A percentile compares a stretch with the other conserved stretches of the same genome.
These are phyloP conservation scores for Ophiostoma novo-ulmi DNA, from an alignment of 2,329 filamentous ascomycete species.

Conservation along the genomic window DNA sequence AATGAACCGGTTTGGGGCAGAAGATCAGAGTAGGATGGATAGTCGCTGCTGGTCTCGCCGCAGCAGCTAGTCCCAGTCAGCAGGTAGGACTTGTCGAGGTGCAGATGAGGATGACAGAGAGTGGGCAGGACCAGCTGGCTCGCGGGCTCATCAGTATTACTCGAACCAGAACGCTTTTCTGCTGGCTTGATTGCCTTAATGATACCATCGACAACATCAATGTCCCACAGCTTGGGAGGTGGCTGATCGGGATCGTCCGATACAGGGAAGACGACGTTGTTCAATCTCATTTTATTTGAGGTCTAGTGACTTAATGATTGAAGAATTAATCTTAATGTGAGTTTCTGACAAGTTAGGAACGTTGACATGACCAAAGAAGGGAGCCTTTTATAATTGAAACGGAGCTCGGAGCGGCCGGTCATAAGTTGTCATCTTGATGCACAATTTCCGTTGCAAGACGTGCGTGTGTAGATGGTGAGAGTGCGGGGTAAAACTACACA, in stretches of 20 bases:
- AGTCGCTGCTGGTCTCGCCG: constrained; percentile 24
- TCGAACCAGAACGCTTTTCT: no score
- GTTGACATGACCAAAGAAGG: neutral
- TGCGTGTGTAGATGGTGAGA: neutral
- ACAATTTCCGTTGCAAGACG: neutral
- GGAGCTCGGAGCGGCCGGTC: neutral
- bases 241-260: neutral
- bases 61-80: constrained; percentile 41
- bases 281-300: constrained; percentile 20
- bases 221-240: constrained; percentile 20
- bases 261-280: constrained; percentile 23
- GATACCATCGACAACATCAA: constrained; percentile 24
- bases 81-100: constrained; percentile 63
- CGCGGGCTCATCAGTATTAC: neutral
- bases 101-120: constrained; percentile 68
- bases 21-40: constrained; percentile 48
- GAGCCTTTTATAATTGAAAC: neutral
- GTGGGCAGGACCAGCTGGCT: constrained; percentile 35
- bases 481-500: neutral
- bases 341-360: neutral
- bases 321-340: neutral
- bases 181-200: constrained; percentile 18
- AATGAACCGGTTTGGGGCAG: constrained; percentile 58
- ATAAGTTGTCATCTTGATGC: neutral
- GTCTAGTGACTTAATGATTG: neutral